phyloP scores from a whole-genome alignment of 2,329 filamentous ascomycete species.

The Chrysosporium queenslandicum region DNA sequence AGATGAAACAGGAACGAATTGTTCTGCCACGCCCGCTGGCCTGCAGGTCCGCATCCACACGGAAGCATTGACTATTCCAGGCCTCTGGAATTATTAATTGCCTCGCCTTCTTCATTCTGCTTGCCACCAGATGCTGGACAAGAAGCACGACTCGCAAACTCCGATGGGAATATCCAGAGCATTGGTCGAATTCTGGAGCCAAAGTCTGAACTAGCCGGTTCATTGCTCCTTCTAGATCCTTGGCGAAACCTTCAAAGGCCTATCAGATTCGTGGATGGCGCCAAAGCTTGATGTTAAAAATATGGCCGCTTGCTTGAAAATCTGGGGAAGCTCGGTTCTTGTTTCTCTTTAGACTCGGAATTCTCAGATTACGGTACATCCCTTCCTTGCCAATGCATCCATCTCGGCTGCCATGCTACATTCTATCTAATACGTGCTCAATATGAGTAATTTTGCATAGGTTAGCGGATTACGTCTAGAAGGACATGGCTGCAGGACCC shows the following conservation, averaged over 20 bases:
- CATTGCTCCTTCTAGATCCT: background rate
- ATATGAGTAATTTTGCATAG: no score
- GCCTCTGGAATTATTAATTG: no score
- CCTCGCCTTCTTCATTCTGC: no score
- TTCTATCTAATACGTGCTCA: no score
- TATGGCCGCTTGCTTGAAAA: background rate
- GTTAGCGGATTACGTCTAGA: no score
- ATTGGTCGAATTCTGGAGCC: background rate
- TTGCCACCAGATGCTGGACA: no score
- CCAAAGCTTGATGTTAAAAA: background rate
- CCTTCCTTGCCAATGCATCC: no score
- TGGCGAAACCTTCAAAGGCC: constrained; percentile 1
- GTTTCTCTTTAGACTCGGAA: background rate
- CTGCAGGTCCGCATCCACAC: background rate
- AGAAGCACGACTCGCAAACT: no score
- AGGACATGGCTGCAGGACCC: no score
- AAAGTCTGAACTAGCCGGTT: background rate
- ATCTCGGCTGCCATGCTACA: no score
- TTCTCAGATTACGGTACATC: no score
- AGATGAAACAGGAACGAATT: constrained; percentile 5
- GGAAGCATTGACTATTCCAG: background rate
- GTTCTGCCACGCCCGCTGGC: background rate
- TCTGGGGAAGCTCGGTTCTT: background rate
- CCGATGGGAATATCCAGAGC: background rate
- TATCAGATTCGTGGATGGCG: background rate